Base-by-base conservation (phyloP, 2,329 filamentous ascomycete genomes). In the Hypoxylon sp. region DNA sequence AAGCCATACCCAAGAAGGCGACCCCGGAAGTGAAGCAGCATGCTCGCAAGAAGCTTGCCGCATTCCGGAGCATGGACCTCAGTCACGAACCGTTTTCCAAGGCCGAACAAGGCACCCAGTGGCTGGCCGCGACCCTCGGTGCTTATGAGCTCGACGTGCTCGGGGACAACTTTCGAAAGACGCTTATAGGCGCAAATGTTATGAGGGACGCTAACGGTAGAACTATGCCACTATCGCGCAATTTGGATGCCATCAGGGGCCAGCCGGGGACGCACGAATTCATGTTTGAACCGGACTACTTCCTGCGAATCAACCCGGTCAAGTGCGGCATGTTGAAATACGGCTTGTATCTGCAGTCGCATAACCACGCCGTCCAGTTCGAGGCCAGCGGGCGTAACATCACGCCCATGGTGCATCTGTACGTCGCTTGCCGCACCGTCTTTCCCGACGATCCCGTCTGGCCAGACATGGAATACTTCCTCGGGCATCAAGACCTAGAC, bases 401-500 rank as follows among this genome's bases (percentile, higher is more conserved):
- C 9, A 45, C 42, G 15, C 3, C 7, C 15, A 45, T 29, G 15
- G n/a, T 45, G 24, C 42, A 45, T 20, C 24, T 45, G 6, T 45
- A 45, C 10, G 20, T 45, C 26, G 24, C 42, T 1, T 27, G 42
- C n/a, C 42, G 42, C 24, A 18, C 42, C 13, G 4, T 45, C 11
- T 45, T 27, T 18, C 42, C 42, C 1, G 23, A 29, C 10, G 42
- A 45, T 17, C 42, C 42, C 3, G 42, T 45, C n/a, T 45, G 42
- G 42, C 42, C 23, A 10, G 42, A 45, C 42, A 45, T 45, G 46
- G 46, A 38, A n/a, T 48, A 38, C 21, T 48, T 48, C 46, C n/a
- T 48, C 18, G 4, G 21, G 8, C 17, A 13, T 17, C 45, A 48
- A 24, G 31, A 48, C 7, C 18, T 48, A 2, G 29, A 26, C 27